Evolutionary conservation across 371 early-diverging fungal species (phyloP).

Genomic region (Apophysomyces elegans): DNA sequence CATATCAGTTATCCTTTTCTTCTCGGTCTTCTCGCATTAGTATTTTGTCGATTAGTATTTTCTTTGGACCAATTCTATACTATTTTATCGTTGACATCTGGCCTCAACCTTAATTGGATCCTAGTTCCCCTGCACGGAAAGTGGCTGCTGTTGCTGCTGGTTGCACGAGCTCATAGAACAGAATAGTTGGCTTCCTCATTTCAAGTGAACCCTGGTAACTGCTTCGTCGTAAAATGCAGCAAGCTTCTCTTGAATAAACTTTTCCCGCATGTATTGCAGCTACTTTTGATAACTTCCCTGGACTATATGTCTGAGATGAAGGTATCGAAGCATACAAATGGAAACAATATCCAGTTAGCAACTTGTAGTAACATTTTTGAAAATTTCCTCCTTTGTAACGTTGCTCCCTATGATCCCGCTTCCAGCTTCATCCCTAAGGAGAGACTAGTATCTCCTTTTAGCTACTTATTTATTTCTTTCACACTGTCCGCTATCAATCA

Average conservation of each 20-base stretch:
- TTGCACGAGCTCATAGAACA: conserved; percentile 9
- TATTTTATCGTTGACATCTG: conserved; percentile 48
- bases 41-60: too few relatives aligned
- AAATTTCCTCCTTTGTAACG: neutral
- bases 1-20: conserved; percentile 58
- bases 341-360: neutral
- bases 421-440: conserved; percentile 1
- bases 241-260: too few relatives aligned
- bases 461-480: conserved; percentile 3
- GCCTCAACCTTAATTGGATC: conserved; percentile 62
- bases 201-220: conserved; percentile 42
- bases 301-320: conserved; percentile 18
- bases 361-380: neutral
- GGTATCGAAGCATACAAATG: conserved; percentile 9
- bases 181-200: conserved; percentile 37
- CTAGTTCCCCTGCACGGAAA: conserved; percentile 57
- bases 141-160: neutral
- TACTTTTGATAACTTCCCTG: conserved; percentile 33
- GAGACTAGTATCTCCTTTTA: conserved; percentile 1
- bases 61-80: conserved; percentile 45
- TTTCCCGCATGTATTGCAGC: conserved; percentile 35
- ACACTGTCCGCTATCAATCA: neutral
- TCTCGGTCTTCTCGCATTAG: conserved; percentile 60
- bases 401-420: conserved; percentile 1
- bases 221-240: too few relatives aligned